Base-by-base conservation (phyloP, 2,329 filamentous ascomycete genomes). In the Colletotrichum camelliae region DNA sequence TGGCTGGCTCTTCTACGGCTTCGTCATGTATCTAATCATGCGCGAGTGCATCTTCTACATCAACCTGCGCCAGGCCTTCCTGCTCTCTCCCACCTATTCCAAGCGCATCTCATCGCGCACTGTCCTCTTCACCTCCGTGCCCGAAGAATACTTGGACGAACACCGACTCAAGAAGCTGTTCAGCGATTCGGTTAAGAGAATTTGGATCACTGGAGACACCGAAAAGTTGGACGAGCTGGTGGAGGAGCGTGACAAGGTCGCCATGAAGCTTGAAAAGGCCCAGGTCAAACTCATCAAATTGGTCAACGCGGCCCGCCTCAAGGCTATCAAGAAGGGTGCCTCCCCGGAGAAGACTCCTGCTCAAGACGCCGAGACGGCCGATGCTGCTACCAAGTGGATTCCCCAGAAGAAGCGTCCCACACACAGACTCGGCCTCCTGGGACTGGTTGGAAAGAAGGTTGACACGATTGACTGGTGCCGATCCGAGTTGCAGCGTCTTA, bases 401-500 rank as follows among this genome's bases (percentile, higher is more conserved):
- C 89, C 92, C 18, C 86, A 88, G 12, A 93, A 95, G 84, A 90
- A 95, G 79, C 91, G 96, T 58, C 96, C 96, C 2, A 93, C 93
- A 2, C 96, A 98, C 82, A 90, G 90, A 68, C 86, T 93, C 71
- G 94, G 94, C 35, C 67, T 55, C 12, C 29, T 78, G 39, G 89
- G 89, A 12, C 83, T 93, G 12, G 87, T 95, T 78, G 95, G 95
- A 79, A 92, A 94, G 84, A 96, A 96, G 86, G 96, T 98, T 18
- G 97, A 99, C 85, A 97, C 96, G 0, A 98, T 99, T 83, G 92
- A 96, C 77, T 98, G 94, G 94, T 94, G 93, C 77, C 94, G 97
- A 67, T 86, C 89, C 2, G 92, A 96, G 83, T 90, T 97, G 55
- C 90, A 92, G 80, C 91, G 91, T 75, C 90, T 96, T 60, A 93